Evolutionary conservation across 2,329 filamentous ascomycete genomes (phyloP).

Genomic region (Triangularia verruculosa): DNA sequence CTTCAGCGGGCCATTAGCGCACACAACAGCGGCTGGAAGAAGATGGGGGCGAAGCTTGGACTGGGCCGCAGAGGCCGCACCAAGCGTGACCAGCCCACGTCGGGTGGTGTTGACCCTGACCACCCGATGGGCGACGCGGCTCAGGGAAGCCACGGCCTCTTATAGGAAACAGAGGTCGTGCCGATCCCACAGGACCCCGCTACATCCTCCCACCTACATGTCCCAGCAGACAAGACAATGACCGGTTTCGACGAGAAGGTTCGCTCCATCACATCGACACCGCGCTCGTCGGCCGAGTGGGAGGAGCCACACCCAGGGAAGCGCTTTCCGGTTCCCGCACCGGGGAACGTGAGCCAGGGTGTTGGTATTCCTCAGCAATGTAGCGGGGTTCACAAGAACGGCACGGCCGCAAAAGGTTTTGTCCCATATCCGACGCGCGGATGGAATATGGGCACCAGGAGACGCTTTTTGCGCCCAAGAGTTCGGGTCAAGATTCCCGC

Average conservation of each 20-base stretch:
- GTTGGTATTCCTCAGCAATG: slow-evolving; percentile 20
- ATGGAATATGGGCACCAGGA: slow-evolving; percentile 10
- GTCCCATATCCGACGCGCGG: slow-evolving; percentile 26
- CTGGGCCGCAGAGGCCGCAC: slow-evolving; percentile 52
- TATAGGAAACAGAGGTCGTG: slow-evolving; percentile 60
- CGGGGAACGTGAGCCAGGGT: slow-evolving; percentile 28
- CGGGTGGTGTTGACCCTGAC: slow-evolving; percentile 38
- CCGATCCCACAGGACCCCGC: slow-evolving; percentile 43
- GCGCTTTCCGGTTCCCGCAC: slow-evolving; percentile 35
- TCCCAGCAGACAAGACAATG: slow-evolving; percentile 19
- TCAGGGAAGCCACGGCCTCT: slow-evolving; percentile 36
- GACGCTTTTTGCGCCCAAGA: slow-evolving; percentile 23
- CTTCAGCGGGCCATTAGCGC: slow-evolving; percentile 54
- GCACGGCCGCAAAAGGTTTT: slow-evolving; percentile 49
- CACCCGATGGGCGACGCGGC: slow-evolving; percentile 34
- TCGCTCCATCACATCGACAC: slow-evolving; percentile 24
- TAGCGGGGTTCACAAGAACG: slow-evolving; percentile 38
- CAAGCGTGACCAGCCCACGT: slow-evolving; percentile 41
- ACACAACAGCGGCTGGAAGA: slow-evolving; percentile 61
- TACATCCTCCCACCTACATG: slow-evolving; percentile 25
- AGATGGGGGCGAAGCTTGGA: slow-evolving; percentile 59
- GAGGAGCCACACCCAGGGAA: slow-evolving; percentile 48
- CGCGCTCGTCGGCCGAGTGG: slow-evolving; percentile 33
- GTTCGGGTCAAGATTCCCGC: slow-evolving; percentile 32
- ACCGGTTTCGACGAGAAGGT: slow-evolving; percentile 15